Percentiles rank a stretch among this genome's conserved stretches.
phyloP scores from a whole-genome alignment of 768 basidiomycete species.

The Candolleomyces efflorescens region DNA sequence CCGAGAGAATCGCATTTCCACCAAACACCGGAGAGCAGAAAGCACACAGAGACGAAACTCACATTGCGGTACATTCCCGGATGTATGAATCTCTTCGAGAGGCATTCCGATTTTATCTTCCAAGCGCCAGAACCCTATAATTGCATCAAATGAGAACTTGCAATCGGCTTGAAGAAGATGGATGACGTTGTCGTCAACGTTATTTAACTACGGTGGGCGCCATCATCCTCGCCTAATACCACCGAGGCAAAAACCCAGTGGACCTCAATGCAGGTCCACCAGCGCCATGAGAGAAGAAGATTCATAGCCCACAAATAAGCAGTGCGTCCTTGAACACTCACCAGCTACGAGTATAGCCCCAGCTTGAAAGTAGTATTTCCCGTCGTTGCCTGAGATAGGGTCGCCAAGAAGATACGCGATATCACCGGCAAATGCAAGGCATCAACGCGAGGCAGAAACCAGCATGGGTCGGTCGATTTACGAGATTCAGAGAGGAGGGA shows the following conservation, averaged over 20 bases:
- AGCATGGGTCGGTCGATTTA: background rate
- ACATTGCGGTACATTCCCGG: conserved; percentile 74
- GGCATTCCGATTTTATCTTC: conserved; percentile 71
- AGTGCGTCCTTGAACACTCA: conserved; percentile 19
- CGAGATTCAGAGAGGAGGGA: background rate
- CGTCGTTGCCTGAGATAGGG: conserved; percentile 47
- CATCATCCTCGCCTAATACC: background rate
- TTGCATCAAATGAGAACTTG: background rate
- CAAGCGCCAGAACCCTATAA: conserved; percentile 70
- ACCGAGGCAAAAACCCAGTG: background rate
- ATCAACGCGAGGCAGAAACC: background rate
- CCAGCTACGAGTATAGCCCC: conserved; percentile 67
- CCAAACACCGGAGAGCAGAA: background rate
- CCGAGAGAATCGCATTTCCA: background rate
- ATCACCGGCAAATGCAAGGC: background rate
- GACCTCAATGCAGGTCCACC: background rate
- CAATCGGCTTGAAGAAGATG: background rate
- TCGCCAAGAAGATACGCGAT: background rate
- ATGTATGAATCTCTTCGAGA: conserved; percentile 66
- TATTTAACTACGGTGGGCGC: background rate
- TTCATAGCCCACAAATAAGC: background rate
- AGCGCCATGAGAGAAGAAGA: background rate
- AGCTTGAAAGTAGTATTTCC: conserved; percentile 70
- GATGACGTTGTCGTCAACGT: conserved; percentile 9
- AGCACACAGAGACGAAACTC: conserved; percentile 20